These are phyloP conservation scores for Sporisorium graminicola DNA, from an alignment of 1,284 basidiomycete genomes.

Conservation along the genomic window DNA sequence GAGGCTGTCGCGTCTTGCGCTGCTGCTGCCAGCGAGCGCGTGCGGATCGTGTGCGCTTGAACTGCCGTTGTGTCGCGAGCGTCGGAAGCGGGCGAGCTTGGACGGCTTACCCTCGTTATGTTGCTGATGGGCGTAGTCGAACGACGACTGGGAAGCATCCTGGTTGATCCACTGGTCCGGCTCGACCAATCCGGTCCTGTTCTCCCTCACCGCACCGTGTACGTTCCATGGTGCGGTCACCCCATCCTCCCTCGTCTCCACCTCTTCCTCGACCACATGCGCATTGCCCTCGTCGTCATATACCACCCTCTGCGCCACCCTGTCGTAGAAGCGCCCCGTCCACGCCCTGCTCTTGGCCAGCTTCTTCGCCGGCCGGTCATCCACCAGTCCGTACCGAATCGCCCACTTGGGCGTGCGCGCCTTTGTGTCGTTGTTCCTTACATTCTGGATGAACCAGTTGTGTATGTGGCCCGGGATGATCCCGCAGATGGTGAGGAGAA, in stretches of 20 bases:
- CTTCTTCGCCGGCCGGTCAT: slow-evolving; percentile 43
- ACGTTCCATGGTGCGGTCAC: slow-evolving; percentile 16
- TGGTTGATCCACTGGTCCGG: slow-evolving; percentile 40
- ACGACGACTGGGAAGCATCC: slow-evolving; percentile 10
- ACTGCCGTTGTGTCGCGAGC: neutral
- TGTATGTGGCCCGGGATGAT: slow-evolving; percentile 72
- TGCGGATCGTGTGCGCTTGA: neutral
- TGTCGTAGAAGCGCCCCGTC: slow-evolving; percentile 52
- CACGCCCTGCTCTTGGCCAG: slow-evolving; percentile 47
- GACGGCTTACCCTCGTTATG: slow-evolving; percentile 5
- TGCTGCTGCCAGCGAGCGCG: neutral
- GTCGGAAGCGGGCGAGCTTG: slow-evolving; percentile 13
- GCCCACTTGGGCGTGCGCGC: slow-evolving; percentile 61
- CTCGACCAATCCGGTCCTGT: slow-evolving; percentile 34
- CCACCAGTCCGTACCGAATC: slow-evolving; percentile 55
- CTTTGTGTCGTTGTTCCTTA: slow-evolving; percentile 59
- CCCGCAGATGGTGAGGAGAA: slow-evolving; percentile 86
- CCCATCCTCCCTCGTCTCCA: neutral
- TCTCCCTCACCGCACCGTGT: slow-evolving; percentile 6
- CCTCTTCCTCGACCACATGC: slow-evolving; percentile 25
- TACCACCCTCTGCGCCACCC: slow-evolving; percentile 32
- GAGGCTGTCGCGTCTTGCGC: slow-evolving; percentile 3
- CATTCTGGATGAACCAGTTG: slow-evolving; percentile 57
- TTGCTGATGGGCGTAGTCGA: slow-evolving; percentile 2
- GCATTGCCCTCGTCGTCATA: slow-evolving; percentile 59